Evolutionary conservation across 352 stramenopile genomes (phyloP).

Genomic region (Blastocystis sp.): DNA sequence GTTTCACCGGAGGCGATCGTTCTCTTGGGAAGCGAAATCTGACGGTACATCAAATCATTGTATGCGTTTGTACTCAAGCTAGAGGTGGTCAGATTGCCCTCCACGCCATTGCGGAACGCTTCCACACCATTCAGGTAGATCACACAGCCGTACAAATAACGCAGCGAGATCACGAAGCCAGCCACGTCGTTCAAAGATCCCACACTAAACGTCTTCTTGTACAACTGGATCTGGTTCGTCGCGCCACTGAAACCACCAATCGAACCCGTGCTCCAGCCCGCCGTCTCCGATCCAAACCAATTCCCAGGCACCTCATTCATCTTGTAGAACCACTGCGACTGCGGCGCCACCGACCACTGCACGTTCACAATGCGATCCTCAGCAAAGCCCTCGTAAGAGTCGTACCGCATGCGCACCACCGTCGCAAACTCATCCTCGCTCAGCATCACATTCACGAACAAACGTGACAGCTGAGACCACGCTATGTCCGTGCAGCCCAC

Average conservation of each 20-base stretch:
- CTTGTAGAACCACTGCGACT: conserved; percentile 15
- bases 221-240: conserved; percentile 46
- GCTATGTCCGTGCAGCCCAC: background rate
- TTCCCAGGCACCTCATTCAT: conserved; percentile 18
- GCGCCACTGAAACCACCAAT: conserved; percentile 12
- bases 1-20: background rate
- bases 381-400: background rate
- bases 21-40: background rate
- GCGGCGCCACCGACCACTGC: background rate
- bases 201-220: conserved; percentile 13
- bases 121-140: conserved; percentile 27
- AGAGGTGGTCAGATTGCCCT: background rate
- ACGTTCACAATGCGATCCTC: conserved; percentile 3
- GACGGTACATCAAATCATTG: conserved; percentile 4
- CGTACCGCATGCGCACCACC: conserved; percentile 27
- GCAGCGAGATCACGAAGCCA: conserved; percentile 12
- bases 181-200: background rate
- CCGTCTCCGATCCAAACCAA: background rate
- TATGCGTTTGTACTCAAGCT: background rate
- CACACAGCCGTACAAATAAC: conserved; percentile 18
- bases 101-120: conserved; percentile 43
- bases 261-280: conserved; percentile 25
- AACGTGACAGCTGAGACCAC: background rate
- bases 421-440: background rate
- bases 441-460: conserved; percentile 24